These are phyloP conservation scores for Cryphonectria nitschkei DNA, from an alignment of 2,329 filamentous ascomycete species.

Conservation along the genomic window DNA sequence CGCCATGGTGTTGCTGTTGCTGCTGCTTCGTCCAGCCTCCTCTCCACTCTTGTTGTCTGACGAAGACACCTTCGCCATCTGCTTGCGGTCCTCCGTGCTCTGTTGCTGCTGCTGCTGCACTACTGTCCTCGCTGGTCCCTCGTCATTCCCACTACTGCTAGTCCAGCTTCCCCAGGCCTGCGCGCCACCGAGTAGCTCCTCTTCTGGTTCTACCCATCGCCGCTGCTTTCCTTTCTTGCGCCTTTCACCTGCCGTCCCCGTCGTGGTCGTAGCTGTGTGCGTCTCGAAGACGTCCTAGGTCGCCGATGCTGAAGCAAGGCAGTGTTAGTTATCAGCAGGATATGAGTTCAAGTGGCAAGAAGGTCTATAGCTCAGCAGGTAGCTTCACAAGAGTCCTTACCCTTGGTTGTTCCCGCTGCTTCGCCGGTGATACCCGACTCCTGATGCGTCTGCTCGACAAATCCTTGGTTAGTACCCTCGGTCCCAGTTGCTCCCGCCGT, in stretches of 20 bases:
- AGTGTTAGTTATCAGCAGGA: neutral
- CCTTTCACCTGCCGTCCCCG: neutral
- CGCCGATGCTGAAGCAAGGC: slow-evolving; percentile 21
- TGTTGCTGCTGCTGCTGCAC: neutral
- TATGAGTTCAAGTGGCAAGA: no score
- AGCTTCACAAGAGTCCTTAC: slow-evolving; percentile 17
- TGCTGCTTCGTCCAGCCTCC: neutral
- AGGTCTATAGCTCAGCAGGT: neutral
- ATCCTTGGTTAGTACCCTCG: slow-evolving; percentile 27
- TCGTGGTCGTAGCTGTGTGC: slow-evolving; percentile 7
- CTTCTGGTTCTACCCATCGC: slow-evolving; percentile 13
- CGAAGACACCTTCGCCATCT: neutral
- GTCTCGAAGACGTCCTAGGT: slow-evolving; percentile 26
- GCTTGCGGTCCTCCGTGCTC: neutral
- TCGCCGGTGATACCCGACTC: slow-evolving; percentile 47
- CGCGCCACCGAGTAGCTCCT: slow-evolving; percentile 23
- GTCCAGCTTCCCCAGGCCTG: slow-evolving; percentile 19
- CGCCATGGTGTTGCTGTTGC: neutral
- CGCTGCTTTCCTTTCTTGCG: slow-evolving; percentile 12
- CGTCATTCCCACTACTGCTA: neutral
- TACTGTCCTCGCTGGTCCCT: neutral
- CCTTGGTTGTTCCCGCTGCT: slow-evolving; percentile 31
- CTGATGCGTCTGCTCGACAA: slow-evolving; percentile 21
- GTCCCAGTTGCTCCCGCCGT: slow-evolving; percentile 28
- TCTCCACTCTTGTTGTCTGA: no score